These are phyloP conservation scores for Theobroma grandiflorum DNA, from an alignment of 441 rosid species.

Conservation along the genomic window DNA sequence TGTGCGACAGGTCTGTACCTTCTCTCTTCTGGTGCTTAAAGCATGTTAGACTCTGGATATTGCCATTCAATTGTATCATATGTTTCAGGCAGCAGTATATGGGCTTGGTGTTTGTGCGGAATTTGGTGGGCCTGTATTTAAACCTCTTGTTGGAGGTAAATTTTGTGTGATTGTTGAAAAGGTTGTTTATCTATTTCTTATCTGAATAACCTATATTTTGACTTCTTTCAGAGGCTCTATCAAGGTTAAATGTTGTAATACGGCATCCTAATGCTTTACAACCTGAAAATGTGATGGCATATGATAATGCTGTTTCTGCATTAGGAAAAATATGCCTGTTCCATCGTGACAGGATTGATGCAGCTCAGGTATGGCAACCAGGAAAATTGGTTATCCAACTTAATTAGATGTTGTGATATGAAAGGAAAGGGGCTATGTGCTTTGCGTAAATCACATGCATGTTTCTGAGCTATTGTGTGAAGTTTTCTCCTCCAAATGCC, in stretches of 20 bases:
- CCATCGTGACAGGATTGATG: slow-evolving; percentile 88
- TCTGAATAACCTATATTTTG: slow-evolving; percentile 35
- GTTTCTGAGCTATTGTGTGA: background rate
- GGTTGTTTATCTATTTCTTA: background rate
- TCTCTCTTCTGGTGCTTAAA: slow-evolving; percentile 21
- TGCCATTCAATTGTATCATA: slow-evolving; percentile 22
- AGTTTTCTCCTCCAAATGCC: background rate
- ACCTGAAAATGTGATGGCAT: slow-evolving; percentile 93
- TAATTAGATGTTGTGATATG: slow-evolving; percentile 14
- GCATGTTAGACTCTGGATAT: slow-evolving; percentile 17
- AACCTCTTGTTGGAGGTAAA: slow-evolving; percentile 96
- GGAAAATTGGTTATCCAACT: slow-evolving; percentile 18
- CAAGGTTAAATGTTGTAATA: slow-evolving; percentile 91
- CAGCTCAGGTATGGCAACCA: slow-evolving; percentile 73
- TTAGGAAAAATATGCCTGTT: slow-evolving; percentile 96
- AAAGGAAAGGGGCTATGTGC: background rate
- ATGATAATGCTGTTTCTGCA: slow-evolving; percentile 99
- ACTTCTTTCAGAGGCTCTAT: slow-evolving; percentile 86
- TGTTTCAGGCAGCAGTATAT: slow-evolving; percentile 94
- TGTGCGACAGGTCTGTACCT: slow-evolving; percentile 82
- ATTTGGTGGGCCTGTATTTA: slow-evolving; percentile 90
- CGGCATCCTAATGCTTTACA: slow-evolving; percentile 83
- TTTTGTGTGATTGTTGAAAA: slow-evolving; percentile 15
- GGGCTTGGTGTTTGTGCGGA: slow-evolving; percentile 99
- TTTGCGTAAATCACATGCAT: background rate